These are phyloP conservation scores for Pachyrhizus erosus DNA, from an alignment of 306 rosid genomes.

Conservation along the genomic window DNA sequence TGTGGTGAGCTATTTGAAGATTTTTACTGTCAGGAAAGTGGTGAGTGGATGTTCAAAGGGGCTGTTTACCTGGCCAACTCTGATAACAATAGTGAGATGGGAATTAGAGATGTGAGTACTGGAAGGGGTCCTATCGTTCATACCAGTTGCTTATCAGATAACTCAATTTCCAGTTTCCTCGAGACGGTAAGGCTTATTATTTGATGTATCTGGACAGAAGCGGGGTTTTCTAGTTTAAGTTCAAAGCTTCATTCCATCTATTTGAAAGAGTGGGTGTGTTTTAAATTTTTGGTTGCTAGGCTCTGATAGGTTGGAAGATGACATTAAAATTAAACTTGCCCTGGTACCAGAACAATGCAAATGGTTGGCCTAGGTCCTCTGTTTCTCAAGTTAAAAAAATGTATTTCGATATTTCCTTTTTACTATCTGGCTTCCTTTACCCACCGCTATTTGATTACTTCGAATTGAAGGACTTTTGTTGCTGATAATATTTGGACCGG, in stretches of 20 bases:
- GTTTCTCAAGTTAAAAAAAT: neutral
- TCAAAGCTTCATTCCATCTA: conserved; percentile 8
- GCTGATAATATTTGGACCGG: conserved; percentile 34
- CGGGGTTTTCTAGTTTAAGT: conserved; percentile 17
- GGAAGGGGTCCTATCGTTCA: conserved; percentile 79
- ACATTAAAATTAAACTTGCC: neutral
- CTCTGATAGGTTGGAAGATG: neutral
- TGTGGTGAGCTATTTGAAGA: conserved; percentile 94
- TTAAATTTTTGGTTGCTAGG: neutral
- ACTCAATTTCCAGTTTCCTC: conserved; percentile 49
- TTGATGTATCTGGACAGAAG: conserved; percentile 17
- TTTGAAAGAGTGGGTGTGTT: conserved; percentile 6
- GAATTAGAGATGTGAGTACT: conserved; percentile 30
- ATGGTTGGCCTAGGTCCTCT: neutral
- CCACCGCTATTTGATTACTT: neutral
- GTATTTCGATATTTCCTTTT: neutral
- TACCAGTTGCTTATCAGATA: conserved; percentile 66
- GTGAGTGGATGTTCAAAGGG: conserved; percentile 87
- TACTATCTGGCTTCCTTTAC: neutral
- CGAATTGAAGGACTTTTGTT: neutral
- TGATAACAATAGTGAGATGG: conserved; percentile 49
- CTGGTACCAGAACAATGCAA: neutral
- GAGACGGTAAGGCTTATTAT: conserved; percentile 57
- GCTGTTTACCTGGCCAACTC: conserved; percentile 57
- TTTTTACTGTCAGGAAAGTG: conserved; percentile 64